phyloP scores from a whole-genome alignment of 352 stramenopile genomes.

The Globisporangium orthogonon region DNA sequence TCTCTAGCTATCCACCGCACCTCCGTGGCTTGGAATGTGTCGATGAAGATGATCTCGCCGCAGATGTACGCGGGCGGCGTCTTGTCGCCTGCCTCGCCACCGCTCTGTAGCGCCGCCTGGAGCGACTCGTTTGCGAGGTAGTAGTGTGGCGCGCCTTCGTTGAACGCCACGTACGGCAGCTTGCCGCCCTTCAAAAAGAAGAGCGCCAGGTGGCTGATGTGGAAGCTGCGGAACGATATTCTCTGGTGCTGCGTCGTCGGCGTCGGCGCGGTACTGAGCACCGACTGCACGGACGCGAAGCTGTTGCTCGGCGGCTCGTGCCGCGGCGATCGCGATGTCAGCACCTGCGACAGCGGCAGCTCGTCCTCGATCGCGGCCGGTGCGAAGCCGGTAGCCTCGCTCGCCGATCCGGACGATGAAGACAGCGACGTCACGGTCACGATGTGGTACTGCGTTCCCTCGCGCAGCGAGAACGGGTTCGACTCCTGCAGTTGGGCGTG shows the following conservation, averaged over 20 bases:
- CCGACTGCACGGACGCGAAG: slow-evolving; percentile 7
- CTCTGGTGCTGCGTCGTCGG: slow-evolving; percentile 38
- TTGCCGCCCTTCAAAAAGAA: slow-evolving; percentile 78
- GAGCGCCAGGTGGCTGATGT: slow-evolving; percentile 73
- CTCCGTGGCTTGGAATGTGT: slow-evolving; percentile 77
- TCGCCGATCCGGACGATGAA: slow-evolving; percentile 11
- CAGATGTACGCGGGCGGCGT: slow-evolving; percentile 69
- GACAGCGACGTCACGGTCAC: slow-evolving; percentile 61
- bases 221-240: slow-evolving; percentile 77
- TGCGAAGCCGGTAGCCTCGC: slow-evolving; percentile 6
- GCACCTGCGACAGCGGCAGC: slow-evolving; percentile 54
- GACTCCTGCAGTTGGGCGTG: slow-evolving; percentile 16
- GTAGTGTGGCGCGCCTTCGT: slow-evolving; percentile 74
- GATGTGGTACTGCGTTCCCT: slow-evolving; percentile 69
- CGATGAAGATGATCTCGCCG: slow-evolving; percentile 83
- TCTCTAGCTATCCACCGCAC: slow-evolving; percentile 17
- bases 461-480: slow-evolving; percentile 66
- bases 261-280: slow-evolving; percentile 1
- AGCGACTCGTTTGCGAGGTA: slow-evolving; percentile 78
- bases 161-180: slow-evolving; percentile 76
- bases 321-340: slow-evolving; percentile 37
- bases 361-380: slow-evolving; percentile 36
- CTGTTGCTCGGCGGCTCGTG: slow-evolving; percentile 12
- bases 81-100: slow-evolving; percentile 31
- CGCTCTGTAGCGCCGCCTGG: slow-evolving; percentile 52